Conservation (phyloP, 306 rosid species). For the Lithocarpus polystachyus region DNA sequence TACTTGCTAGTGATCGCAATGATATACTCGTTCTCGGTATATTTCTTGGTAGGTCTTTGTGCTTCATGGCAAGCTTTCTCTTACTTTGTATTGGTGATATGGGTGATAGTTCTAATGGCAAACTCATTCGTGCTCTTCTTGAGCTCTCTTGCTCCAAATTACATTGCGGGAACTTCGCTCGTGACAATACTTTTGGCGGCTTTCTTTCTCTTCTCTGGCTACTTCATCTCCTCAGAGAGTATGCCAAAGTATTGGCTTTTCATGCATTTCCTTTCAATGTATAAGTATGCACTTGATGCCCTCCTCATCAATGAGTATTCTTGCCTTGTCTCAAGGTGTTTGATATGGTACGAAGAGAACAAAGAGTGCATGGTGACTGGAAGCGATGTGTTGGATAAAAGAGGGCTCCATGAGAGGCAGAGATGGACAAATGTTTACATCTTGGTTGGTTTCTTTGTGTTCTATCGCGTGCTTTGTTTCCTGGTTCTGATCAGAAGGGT, state of each 20-base stretch:
- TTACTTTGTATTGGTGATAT: slow-evolving; percentile 74
- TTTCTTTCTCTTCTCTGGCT: slow-evolving; percentile 82
- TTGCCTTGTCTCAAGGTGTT: slow-evolving; percentile 60
- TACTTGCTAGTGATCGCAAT: slow-evolving; percentile 66
- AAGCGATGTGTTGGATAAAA: slow-evolving; percentile 56
- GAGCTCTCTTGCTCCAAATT: slow-evolving; percentile 87
- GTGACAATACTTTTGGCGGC: slow-evolving; percentile 72
- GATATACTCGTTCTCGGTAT: slow-evolving; percentile 72
- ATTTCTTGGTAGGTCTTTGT: slow-evolving; percentile 86
- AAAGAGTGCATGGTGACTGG: slow-evolving; percentile 77
- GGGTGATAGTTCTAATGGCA: slow-evolving; percentile 76
- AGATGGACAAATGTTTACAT: slow-evolving; percentile 78
- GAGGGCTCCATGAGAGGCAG: slow-evolving; percentile 58
- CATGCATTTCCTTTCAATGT: slow-evolving; percentile 89
- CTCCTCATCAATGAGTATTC: slow-evolving; percentile 82
- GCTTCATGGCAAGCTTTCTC: slow-evolving; percentile 75
- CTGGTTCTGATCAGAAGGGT: slow-evolving; percentile 78
- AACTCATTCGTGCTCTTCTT: slow-evolving; percentile 79
- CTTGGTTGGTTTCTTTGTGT: slow-evolving; percentile 66
- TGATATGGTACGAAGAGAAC: slow-evolving; percentile 66
- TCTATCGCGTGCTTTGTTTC: slow-evolving; percentile 80
- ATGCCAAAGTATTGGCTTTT: slow-evolving; percentile 78
- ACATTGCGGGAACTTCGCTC: slow-evolving; percentile 83
- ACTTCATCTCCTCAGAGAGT: slow-evolving; percentile 60
- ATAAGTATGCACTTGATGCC: slow-evolving; percentile 87